Base-by-base conservation (phyloP, 2,329 filamentous ascomycete species). In the Aspergillus arachidicola region DNA sequence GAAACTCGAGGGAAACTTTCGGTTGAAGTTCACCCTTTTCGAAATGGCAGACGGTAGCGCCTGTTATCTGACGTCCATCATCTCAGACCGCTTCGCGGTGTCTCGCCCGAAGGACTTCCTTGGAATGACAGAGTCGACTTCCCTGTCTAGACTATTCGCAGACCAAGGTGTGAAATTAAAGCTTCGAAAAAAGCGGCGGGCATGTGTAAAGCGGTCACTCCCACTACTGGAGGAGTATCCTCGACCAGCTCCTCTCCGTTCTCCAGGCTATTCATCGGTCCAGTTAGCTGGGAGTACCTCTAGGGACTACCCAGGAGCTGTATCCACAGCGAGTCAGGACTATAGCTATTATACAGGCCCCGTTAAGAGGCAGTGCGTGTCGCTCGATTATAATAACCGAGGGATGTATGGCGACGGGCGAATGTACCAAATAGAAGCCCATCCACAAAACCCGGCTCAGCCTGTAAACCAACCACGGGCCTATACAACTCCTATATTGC, bases 151-250 rank as follows among this genome's bases (percentile, higher is more conserved):
- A 58, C 88, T 90, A 0, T 94, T 97, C 76, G 91, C 91, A 67
- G 93, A 96, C 70, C 93, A 96, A 75, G 93, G 93, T 9, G 91
- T 96, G 14, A 89, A 92, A 58, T 81, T 97, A 36, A 86, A 93
- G 58, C 84, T 96, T 51, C 87, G 93, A 59, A 96, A 96, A 75
- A 93, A 96, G 76, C 90, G 91, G 48, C 85, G 91, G 61, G 85
- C 85, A 21, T 66, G 78, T 60, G 71, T 80, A 66, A 80, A 80
- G 75, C 77, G 78, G 45, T 63, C 72, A 51, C 65, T 71, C 41
- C 72, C 75, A 55, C 76, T 74, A 60, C 71, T 75, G 34, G 76
- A 80, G 50, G 78, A 80, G 12, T 80, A 72, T 62, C 68, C 75
- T 21, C 73, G 74, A 45, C 61, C 72, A n/a, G 55, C 77, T 36